Base-by-base conservation (phyloP, 1,284 basidiomycete genomes). In the Rhodotorula sp. region DNA sequence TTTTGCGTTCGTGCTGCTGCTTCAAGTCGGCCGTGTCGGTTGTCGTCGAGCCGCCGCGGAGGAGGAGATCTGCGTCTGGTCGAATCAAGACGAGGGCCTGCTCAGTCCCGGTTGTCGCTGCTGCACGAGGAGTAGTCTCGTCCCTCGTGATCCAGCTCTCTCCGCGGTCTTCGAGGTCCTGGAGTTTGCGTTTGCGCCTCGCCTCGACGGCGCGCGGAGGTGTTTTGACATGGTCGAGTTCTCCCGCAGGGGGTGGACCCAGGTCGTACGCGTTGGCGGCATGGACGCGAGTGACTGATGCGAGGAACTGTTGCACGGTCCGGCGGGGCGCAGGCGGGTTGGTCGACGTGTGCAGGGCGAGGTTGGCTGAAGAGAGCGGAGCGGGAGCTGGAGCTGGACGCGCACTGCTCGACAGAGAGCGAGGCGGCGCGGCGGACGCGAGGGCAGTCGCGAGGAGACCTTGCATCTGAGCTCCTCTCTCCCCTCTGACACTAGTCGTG, bases 41-140 rank as follows among this genome's bases (percentile, higher is more conserved):
- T 21, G 49, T 23, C 14, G 57, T 54, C 5, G n/a, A 31, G 7
- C 7, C 15, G 16, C 10, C 52, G n/a, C 47, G n/a, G 26, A n/a
- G 15, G 12, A 12, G 28, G 10, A 6, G 47, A 31, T 16, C 16
- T 23, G 19, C 28, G 23, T 34, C 64, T 28, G 38, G n/a, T 12
- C 26, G 8, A 47, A 38, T 71, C 31, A 71, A 61, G 18, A 71
- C 70, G 48, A 71, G 66, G 23, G 70, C 70, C 21, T 61, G 61
- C 18, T 69, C 70, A 16, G 23, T 26, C 21, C n/a, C 45, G 4
- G 12, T 10, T 23, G 28, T 38, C 8, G 34, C 38, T 10, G 38
- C 10, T 12, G 12, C 12, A 12, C 38, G 38, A 12, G 38, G 38
- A 43, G 38, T 12, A 8, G 16, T 12, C 47, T 3, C 48, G 19